phyloP scores from a whole-genome alignment of 345 rosid genomes.

The Salix suchowensis region DNA sequence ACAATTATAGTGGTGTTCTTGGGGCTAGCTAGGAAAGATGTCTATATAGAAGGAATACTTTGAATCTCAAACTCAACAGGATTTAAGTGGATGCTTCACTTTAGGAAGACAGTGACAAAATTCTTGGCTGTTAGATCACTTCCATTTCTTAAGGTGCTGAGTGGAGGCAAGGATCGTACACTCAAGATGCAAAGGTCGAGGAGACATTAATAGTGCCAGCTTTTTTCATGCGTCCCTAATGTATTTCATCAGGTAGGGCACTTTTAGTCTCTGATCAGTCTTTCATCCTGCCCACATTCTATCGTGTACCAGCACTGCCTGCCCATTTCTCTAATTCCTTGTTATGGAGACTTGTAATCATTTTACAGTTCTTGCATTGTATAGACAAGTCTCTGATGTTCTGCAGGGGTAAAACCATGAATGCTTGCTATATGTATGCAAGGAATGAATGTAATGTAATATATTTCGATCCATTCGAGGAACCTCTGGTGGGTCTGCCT shows the following conservation, averaged over 20 bases:
- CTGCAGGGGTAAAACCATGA: not conserved
- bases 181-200: not conserved
- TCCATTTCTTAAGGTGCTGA: not conserved
- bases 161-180: slow-evolving; percentile 4
- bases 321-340: not conserved
- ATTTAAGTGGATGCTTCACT: slow-evolving; percentile 12
- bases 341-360: not conserved
- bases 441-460: not conserved
- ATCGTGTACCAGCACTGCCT: not conserved
- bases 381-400: not conserved
- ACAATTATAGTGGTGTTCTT: not conserved
- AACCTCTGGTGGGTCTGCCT: not conserved
- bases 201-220: not conserved
- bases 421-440: not conserved
- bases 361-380: not conserved
- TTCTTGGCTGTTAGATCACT: not conserved
- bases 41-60: not conserved
- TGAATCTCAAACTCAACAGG: slow-evolving; percentile 1
- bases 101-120: slow-evolving; percentile 11
- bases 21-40: not conserved
- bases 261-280: not conserved
- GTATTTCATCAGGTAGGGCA: not conserved
- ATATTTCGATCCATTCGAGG: not conserved
- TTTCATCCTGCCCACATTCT: not conserved
- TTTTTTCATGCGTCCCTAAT: not conserved